Percentiles rank a stretch among this genome's conserved stretches.
Evolutionary conservation across 2,329 filamentous ascomycete genomes (phyloP).

Genomic region (Phialemoniopsis sp.): DNA sequence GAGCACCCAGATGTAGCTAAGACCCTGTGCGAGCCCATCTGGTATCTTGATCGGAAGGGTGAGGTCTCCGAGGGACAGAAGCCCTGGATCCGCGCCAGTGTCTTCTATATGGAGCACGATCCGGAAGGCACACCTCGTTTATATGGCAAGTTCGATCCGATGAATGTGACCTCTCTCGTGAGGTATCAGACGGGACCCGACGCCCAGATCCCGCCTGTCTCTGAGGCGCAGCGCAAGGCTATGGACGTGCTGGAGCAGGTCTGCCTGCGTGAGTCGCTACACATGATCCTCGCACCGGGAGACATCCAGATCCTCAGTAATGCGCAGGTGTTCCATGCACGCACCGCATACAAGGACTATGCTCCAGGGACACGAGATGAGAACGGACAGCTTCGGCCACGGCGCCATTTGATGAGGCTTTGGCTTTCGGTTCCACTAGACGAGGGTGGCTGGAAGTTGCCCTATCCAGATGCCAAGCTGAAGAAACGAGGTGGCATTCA

Average conservation of each 20-base stretch:
- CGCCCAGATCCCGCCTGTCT: constrained; percentile 64
- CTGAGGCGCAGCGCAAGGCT: constrained; percentile 47
- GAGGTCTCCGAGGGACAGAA: constrained; percentile 70
- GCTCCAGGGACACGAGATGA: constrained; percentile 12
- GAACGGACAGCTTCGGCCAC: constrained; percentile 48
- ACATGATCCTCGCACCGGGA: constrained; percentile 76
- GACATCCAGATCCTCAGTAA: constrained; percentile 80
- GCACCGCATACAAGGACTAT: constrained; percentile 64
- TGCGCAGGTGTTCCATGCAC: constrained; percentile 68
- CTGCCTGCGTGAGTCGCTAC: constrained; percentile 62
- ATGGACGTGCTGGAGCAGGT: constrained; percentile 61
- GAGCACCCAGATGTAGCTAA: constrained; percentile 71
- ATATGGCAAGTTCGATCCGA: constrained; percentile 80
- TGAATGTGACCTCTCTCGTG: constrained; percentile 50
- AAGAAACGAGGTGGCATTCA: constrained; percentile 49
- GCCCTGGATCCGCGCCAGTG: constrained; percentile 59
- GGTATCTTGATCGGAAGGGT: constrained; percentile 84
- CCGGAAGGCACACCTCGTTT: constrained; percentile 49
- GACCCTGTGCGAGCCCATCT: constrained; percentile 66
- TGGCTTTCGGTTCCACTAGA: constrained; percentile 74
- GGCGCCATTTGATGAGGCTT: constrained; percentile 71
- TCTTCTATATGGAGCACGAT: constrained; percentile 68
- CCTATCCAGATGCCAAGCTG: constrained; percentile 70
- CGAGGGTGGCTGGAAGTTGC: constrained; percentile 76
- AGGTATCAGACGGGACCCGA: constrained; percentile 68